Evolutionary conservation across 1,284 basidiomycete genomes (phyloP).

Genomic region (Prillingera fragicola): DNA sequence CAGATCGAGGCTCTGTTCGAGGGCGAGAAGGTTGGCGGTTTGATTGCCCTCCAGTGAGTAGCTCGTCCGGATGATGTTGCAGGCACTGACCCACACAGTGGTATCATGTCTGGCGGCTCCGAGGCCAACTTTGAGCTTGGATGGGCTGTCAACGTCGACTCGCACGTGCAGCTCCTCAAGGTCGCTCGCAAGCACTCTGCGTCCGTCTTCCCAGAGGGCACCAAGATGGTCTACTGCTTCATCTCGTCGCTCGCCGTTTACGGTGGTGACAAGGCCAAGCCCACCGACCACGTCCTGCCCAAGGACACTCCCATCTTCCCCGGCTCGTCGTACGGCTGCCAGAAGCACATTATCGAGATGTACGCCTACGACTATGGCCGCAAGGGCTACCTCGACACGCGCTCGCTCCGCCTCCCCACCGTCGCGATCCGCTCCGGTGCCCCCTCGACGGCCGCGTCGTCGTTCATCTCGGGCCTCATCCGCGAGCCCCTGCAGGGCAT

Average conservation of each 20-base stretch:
- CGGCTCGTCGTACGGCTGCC: conserved; percentile 58
- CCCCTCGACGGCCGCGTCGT: conserved; percentile 58
- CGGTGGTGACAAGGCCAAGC: conserved; percentile 55
- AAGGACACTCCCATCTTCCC: conserved; percentile 57
- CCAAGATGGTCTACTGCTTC: conserved; percentile 56
- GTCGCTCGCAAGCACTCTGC: conserved; percentile 50
- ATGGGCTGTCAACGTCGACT: conserved; percentile 58
- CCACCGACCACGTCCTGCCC: conserved; percentile 41
- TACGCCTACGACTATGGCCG: conserved; percentile 61
- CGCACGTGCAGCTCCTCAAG: conserved; percentile 55
- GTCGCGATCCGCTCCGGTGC: conserved; percentile 57
- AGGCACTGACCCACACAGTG: too few species aligned
- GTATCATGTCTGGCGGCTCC: conserved; percentile 63
- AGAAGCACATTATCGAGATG: conserved; percentile 58
- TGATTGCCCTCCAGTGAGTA: conserved; percentile 46
- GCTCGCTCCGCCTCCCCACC: conserved; percentile 59
- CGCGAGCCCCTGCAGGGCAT: conserved; percentile 60
- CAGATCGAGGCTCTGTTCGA: conserved; percentile 50
- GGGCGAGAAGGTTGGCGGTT: conserved; percentile 41
- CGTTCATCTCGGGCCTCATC: conserved; percentile 61
- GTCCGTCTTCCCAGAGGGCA: conserved; percentile 18
- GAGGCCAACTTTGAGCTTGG: conserved; percentile 62
- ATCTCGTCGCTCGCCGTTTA: conserved; percentile 61
- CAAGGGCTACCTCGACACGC: conserved; percentile 58
- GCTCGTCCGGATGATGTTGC: too few species aligned